Evolutionary conservation across 768 basidiomycete genomes (phyloP), one percentile per base, ranked within the genome.

Genomic region (Boletus edulis): DNA sequence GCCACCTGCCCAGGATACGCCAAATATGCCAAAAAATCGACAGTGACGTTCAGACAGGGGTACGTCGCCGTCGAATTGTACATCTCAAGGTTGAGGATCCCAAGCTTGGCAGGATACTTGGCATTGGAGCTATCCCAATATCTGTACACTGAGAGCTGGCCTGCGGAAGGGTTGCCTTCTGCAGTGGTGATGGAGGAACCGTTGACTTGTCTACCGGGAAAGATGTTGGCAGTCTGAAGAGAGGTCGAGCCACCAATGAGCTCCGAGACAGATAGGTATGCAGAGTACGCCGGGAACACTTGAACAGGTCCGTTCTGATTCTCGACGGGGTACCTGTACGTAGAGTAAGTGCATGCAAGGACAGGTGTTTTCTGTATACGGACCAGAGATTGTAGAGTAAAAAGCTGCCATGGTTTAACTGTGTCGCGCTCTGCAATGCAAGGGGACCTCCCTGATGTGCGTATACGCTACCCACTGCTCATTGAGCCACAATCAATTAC

Each of bases 391-490:
- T 69, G 58, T 81, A 81, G 59, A 81, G 73, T 15, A 58, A 60
- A 54, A 65, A 54, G 62, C 78, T 79, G 38, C 51, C 34, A 2
- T 34, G 34, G 34, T 34, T 34, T 34, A 34, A 14, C 34, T 81
- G 78, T 2, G 75, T 76, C 41, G 73, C 71, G 53, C 79, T 79
- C 58, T 81, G 81, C 15, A 81, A 62, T 5, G 79, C 77, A 24
- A 80, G 71, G 4, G 80, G 79, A 1, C 78, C 80, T 9, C 81
- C 81, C 70, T 81, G 80, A 55, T 82, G 81, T n/a, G 79, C 72
- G 50, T 80, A 81, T 45, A 83, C 48, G 32, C 80, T 81, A 46
- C 39, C 14, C 56, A 46, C 11, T 14, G 20, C 5, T 22, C 7
- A 38, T 55, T 40, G 43, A 41, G 27, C 17, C 7, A 43, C 13